Conservation (phyloP, 129 eudicot genomes). For the Oenanthe sinensis region DNA sequence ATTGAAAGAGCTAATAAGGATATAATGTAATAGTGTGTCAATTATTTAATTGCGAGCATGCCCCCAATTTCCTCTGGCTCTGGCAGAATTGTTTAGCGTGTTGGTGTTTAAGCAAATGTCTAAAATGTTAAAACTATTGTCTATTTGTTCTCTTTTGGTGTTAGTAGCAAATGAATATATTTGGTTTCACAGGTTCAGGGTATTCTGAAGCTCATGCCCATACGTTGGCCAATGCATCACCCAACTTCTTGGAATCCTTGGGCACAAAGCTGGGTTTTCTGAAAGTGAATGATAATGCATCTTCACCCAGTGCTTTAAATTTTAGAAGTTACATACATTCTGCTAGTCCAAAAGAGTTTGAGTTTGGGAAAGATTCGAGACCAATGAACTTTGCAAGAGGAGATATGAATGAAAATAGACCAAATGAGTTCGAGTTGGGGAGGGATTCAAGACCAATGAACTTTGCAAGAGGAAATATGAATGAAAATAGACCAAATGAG, state of each 20-base stretch:
- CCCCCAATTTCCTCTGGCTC: neutral
- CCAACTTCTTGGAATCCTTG: conserved; percentile 1
- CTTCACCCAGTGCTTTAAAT: conserved; percentile 7
- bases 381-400: neutral
- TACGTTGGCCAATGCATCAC: conserved; percentile 1
- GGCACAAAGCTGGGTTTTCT: conserved; percentile 2
- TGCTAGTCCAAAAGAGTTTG: conserved; percentile 8
- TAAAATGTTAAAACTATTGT: neutral
- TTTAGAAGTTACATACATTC: conserved; percentile 13
- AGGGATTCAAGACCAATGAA: neutral
- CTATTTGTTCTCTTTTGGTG: neutral
- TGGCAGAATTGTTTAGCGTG: neutral
- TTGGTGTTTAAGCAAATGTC: neutral
- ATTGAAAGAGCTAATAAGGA: neutral
- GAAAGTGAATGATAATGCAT: conserved; percentile 4
- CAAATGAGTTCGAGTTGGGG: neutral
- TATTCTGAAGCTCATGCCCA: neutral
- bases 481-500: conserved; percentile 18
- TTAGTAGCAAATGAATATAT: neutral
- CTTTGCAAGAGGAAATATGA: conserved; percentile 20
- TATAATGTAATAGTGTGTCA: neutral
- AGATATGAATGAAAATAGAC: neutral
- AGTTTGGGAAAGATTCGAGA: neutral
- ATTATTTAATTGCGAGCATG: neutral
- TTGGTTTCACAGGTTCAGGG: neutral